Evolutionary conservation across 2,329 filamentous ascomycete species (phyloP).

Genomic region (Rhinocladiella mackenziei): DNA sequence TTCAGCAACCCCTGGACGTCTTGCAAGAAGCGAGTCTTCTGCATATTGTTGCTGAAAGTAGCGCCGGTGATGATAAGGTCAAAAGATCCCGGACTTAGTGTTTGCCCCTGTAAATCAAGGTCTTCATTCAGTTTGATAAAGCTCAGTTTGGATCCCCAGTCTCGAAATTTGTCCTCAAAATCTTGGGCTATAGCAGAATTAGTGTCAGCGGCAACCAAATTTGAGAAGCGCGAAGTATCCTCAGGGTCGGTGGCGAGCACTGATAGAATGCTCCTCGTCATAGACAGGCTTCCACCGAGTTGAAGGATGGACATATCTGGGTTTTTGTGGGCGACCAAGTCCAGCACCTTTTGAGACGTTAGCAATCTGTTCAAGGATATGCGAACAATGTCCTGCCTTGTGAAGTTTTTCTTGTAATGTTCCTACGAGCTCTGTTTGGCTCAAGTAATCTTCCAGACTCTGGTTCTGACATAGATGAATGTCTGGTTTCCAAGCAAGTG

Average conservation of each 20-base stretch:
- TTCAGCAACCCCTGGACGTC: neutral
- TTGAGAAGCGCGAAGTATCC: neutral
- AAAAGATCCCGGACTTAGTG: neutral
- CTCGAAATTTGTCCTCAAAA: neutral
- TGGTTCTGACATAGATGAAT: neutral
- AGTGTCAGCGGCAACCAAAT: neutral
- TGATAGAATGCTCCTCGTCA: neutral
- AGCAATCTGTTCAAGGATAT: no score
- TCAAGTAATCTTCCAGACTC: neutral
- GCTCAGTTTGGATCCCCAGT: neutral
- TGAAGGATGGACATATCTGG: constrained; percentile 2
- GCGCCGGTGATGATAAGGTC: neutral
- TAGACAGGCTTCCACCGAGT: neutral
- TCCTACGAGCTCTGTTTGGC: neutral
- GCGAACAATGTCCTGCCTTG: no score
- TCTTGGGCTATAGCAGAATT: neutral
- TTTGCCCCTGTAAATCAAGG: neutral
- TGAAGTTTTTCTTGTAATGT: neutral
- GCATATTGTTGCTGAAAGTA: neutral
- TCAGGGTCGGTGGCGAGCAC: neutral
- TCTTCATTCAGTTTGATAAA: neutral
- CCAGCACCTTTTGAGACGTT: no score
- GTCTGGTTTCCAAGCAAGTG: constrained; percentile 2
- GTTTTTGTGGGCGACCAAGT: neutral
- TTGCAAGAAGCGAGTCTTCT: neutral